Conservation (phyloP, 306 rosid species). For the Prunus mira region DNA sequence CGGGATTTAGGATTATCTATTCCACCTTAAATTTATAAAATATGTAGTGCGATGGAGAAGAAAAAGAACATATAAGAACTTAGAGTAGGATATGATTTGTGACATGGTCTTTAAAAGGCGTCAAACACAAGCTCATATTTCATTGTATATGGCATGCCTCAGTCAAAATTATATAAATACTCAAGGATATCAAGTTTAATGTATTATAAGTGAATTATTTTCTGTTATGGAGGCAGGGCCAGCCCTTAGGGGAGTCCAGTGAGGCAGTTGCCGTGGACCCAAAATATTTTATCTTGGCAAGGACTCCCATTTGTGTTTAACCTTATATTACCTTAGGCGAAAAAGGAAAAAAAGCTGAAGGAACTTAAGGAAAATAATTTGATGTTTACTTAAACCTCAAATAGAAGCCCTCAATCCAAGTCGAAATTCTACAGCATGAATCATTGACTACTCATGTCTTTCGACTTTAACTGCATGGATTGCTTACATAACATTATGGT, state of each 20-base stretch:
- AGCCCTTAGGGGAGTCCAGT: background rate
- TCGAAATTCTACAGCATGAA: background rate
- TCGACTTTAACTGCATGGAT: background rate
- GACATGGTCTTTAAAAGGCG: background rate
- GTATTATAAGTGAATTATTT: background rate
- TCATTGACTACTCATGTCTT: background rate
- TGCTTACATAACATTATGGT: background rate
- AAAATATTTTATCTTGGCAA: background rate
- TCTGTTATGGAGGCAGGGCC: background rate
- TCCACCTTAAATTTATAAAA: background rate
- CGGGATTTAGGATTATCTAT: background rate
- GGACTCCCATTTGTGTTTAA: background rate
- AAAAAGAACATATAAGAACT: background rate
- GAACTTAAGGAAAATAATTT: background rate
- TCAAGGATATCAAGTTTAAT: background rate
- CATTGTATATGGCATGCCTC: background rate
- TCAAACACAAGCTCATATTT: background rate
- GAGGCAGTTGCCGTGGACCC: background rate
- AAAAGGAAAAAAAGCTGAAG: background rate
- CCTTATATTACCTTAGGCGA: background rate
- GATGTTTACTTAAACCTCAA: background rate
- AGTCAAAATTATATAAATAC: background rate
- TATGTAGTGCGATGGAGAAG: background rate
- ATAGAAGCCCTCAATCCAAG: background rate
- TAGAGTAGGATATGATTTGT: conserved; percentile 3